Percentiles rank a stretch among this genome's conserved stretches.
Conservation (phyloP, 768 basidiomycete genomes). For the Boletus pseudo-olivaceus region DNA sequence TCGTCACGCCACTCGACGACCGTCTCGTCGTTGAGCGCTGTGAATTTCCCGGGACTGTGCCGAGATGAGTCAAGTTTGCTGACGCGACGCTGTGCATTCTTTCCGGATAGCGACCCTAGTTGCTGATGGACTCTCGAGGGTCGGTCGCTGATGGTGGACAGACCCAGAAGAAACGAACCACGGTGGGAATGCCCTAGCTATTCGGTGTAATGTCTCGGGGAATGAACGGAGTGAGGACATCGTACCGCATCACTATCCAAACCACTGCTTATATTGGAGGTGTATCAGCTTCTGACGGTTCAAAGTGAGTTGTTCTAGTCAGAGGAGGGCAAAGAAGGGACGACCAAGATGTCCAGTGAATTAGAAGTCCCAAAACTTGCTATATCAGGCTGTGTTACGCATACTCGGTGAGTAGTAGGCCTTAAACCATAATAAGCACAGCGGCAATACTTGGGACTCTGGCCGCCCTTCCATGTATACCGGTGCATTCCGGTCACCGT, state of each 20-base stretch:
- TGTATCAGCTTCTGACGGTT: neutral
- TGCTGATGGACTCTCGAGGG: conserved; percentile 12
- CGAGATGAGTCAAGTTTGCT: conserved; percentile 25
- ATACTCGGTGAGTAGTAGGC: neutral
- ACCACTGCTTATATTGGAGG: neutral
- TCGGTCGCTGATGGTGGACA: neutral
- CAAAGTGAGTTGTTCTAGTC: neutral
- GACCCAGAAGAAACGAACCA: neutral
- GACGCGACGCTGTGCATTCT: conserved; percentile 16
- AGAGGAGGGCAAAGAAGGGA: neutral
- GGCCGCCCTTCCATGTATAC: neutral
- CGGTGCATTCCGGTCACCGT: neutral
- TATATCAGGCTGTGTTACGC: neutral
- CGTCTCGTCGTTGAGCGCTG: neutral
- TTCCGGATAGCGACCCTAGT: conserved; percentile 9
- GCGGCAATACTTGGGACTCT: neutral
- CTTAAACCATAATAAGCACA: neutral
- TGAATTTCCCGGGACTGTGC: neutral
- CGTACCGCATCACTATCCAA: neutral
- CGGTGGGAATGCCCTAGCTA: conserved; percentile 5
- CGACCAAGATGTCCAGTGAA: neutral
- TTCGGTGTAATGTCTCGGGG: neutral
- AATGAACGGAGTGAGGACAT: neutral
- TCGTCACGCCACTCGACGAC: neutral
- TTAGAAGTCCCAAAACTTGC: neutral